These are phyloP conservation scores for Radiomyces spectabilis DNA, from an alignment of 192 early-diverging fungal genomes.

Conservation along the genomic window DNA sequence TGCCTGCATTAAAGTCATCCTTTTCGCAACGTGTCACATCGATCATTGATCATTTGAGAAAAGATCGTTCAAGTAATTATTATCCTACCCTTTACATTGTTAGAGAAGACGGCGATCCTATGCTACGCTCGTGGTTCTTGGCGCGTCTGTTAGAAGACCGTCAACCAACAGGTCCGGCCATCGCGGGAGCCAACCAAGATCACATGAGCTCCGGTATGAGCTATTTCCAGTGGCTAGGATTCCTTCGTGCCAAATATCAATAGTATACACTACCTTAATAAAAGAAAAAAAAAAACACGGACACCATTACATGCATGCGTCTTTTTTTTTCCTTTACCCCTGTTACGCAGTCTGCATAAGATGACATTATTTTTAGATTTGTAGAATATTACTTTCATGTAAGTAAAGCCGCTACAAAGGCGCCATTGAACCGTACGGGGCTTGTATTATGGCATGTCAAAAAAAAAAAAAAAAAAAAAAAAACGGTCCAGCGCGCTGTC, in stretches of 20 bases:
- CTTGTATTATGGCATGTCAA: too few species aligned
- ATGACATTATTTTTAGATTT: too few species aligned
- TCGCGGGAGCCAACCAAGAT: conserved; percentile 21
- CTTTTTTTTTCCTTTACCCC: too few species aligned
- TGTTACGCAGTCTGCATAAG: too few species aligned
- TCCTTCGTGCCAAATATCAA: conserved; percentile 15
- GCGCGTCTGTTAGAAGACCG: conserved; percentile 69
- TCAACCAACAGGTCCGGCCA: conserved; percentile 17
- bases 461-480: too few species aligned
- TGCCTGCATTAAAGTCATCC: conserved; percentile 45
- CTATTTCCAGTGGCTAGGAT: conserved; percentile 31
- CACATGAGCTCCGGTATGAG: conserved; percentile 22
- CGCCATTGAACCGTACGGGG: too few species aligned
- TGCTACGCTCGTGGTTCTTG: conserved; percentile 60
- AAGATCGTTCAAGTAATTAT: conserved; percentile 45
- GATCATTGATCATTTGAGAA: conserved; percentile 55
- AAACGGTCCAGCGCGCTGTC: too few species aligned
- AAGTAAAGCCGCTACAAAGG: too few species aligned
- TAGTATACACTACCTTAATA: neutral
- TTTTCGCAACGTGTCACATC: conserved; percentile 48
- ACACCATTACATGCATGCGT: neutral
- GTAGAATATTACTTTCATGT: too few species aligned
- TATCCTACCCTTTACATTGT: conserved; percentile 62
- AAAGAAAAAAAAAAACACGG: neutral
- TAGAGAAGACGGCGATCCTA: conserved; percentile 74